Conservation (phyloP, 140 eudicot species). For the Senecio squalidus region DNA sequence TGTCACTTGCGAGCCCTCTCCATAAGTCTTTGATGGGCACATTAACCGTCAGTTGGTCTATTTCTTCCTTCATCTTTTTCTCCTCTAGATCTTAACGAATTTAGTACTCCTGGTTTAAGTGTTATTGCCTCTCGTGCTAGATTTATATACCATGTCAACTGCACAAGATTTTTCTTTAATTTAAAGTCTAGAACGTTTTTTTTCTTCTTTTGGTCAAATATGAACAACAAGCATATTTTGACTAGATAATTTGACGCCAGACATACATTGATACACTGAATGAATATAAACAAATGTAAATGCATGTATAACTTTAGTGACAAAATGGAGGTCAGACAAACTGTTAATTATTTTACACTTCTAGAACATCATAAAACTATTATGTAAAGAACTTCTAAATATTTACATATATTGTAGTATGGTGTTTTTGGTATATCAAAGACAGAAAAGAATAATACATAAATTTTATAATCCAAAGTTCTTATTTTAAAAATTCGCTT, state of each 20-base stretch:
- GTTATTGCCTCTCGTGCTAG: not conserved
- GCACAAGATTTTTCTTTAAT: not conserved
- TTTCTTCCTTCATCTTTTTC: constrained; percentile 34
- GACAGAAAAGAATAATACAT: too few relatives aligned
- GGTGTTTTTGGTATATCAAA: too few relatives aligned
- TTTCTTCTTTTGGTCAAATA: not conserved
- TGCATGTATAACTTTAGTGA: not conserved
- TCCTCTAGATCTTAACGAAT: not conserved
- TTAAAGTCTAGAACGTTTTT: not conserved
- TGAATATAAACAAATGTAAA: too few relatives aligned
- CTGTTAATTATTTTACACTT: too few relatives aligned
- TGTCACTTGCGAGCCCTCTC: constrained; percentile 28
- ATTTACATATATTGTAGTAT: too few relatives aligned
- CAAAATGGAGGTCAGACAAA: not conserved
- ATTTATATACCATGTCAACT: constrained; percentile 1
- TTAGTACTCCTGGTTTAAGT: too few relatives aligned
- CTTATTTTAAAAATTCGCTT: too few relatives aligned
- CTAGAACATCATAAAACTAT: too few relatives aligned
- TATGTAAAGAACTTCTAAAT: too few relatives aligned
- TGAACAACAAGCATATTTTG: not conserved
- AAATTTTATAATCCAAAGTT: too few relatives aligned
- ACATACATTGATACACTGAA: not conserved
- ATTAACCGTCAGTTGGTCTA: constrained; percentile 20
- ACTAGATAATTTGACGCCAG: not conserved
- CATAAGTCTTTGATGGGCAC: constrained; percentile 33